Percentiles rank a stretch among this genome's conserved stretches.
Evolutionary conservation across 2,329 filamentous ascomycete genomes (phyloP).

Genomic region (Thielaviopsis musarum): DNA sequence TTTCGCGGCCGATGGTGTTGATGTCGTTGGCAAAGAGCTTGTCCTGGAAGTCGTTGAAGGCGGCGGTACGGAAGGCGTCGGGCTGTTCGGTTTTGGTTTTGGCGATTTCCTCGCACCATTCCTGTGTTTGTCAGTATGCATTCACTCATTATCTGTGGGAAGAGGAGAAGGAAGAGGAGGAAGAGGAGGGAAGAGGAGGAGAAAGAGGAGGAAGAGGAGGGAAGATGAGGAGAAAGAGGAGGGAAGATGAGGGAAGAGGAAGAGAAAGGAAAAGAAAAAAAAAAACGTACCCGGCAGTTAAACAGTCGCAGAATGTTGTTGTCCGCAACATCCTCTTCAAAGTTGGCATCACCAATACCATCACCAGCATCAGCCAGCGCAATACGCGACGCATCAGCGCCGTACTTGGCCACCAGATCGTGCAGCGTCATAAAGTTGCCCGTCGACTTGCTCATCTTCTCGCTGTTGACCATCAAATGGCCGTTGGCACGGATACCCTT

Average conservation of each 20-base stretch:
- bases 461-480: conserved; percentile 83
- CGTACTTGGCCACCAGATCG: conserved; percentile 79
- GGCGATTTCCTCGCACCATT: conserved; percentile 81
- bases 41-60: conserved; percentile 66
- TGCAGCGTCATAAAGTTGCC: conserved; percentile 91
- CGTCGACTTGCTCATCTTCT: conserved; percentile 97
- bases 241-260: neutral
- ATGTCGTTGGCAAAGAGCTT: conserved; percentile 86
- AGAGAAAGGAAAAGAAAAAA: neutral
- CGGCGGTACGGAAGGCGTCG: conserved; percentile 49
- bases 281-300: conserved; percentile 20
- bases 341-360: conserved; percentile 88
- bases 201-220: too few relatives aligned
- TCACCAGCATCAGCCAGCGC: conserved; percentile 91
- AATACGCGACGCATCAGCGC: conserved; percentile 80
- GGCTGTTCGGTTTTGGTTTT: conserved; percentile 42
- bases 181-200: too few relatives aligned
- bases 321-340: conserved; percentile 89
- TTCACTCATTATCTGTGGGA: too few relatives aligned
- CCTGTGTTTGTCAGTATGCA: conserved; percentile 37
- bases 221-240: too few relatives aligned
- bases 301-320: conserved; percentile 76
- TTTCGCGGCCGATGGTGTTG: conserved; percentile 64
- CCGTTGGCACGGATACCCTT: conserved; percentile 74
- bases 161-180: too few relatives aligned